A percentile compares a stretch with the other conserved stretches of the same genome.
Conservation (phyloP, 164 flowering plant species). For the Annona squamosa region DNA sequence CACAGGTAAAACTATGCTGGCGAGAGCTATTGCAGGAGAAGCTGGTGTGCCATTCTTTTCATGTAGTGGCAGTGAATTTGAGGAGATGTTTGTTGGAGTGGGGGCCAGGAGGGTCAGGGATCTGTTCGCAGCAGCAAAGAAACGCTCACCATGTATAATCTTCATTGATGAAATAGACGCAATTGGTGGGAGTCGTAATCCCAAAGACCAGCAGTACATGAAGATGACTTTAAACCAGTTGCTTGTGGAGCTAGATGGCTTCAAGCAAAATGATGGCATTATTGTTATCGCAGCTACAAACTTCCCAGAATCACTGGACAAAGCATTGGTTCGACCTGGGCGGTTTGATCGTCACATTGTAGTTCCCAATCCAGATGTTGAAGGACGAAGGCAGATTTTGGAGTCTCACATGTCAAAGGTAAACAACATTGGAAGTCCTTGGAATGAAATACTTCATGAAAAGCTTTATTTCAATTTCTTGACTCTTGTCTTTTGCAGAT, state of each 20-base stretch:
- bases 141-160: conserved; percentile 82
- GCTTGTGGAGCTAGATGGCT: conserved; percentile 97
- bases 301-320: conserved; percentile 91
- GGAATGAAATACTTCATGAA: not conserved
- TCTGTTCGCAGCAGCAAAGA: conserved; percentile 88
- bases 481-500: conserved; percentile 34
- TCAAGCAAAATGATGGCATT: conserved; percentile 94
- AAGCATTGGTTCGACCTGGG: conserved; percentile 96
- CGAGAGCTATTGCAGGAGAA: conserved; percentile 99
- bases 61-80: conserved; percentile 98
- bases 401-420: conserved; percentile 95
- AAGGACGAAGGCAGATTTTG: conserved; percentile 92
- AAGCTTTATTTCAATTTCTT: not conserved
- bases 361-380: conserved; percentile 97
- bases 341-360: conserved; percentile 90
- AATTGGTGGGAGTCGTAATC: conserved; percentile 92
- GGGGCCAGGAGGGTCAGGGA: conserved; percentile 92
- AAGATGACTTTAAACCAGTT: conserved; percentile 96
- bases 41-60: conserved; percentile 98
- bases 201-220: conserved; percentile 93
- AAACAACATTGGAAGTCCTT: conserved; percentile 4
- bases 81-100: conserved; percentile 99
- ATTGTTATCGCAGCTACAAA: conserved; percentile 98
- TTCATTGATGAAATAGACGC: conserved; percentile 96
- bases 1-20: conserved; percentile 95